Evolutionary conservation across 768 basidiomycete genomes (phyloP).

Genomic region (Kwoniella dejecticola): DNA sequence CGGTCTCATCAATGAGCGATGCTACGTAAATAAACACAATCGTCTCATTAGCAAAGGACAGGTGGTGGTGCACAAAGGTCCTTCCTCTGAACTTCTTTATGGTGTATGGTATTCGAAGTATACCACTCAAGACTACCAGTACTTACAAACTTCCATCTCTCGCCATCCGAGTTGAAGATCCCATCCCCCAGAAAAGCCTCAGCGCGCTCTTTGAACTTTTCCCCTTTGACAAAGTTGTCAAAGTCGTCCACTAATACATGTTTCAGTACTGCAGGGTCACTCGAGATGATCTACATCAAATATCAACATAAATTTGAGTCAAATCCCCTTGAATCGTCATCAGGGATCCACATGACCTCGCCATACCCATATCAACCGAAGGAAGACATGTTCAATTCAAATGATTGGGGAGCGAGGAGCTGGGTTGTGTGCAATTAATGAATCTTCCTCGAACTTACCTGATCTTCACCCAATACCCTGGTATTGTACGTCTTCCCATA

Average conservation of each 20-base stretch:
- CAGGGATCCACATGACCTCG: too few relatives aligned
- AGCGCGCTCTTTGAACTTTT: conserved; percentile 42
- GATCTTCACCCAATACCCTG: conserved; percentile 48
- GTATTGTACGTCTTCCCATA: conserved; percentile 50
- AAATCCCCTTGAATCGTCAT: too few relatives aligned
- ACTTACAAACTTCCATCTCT: conserved; percentile 48
- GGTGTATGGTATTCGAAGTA: too few relatives aligned
- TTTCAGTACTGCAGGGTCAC: conserved; percentile 39
- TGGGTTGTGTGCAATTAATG: too few relatives aligned
- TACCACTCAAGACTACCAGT: too few relatives aligned
- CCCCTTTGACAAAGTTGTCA: conserved; percentile 49
- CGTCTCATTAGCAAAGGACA: neutral
- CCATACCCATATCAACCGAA: too few relatives aligned
- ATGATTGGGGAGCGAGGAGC: too few relatives aligned
- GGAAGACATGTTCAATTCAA: too few relatives aligned
- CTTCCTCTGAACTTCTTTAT: neutral
- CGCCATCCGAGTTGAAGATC: conserved; percentile 54
- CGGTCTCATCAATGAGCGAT: conserved; percentile 46
- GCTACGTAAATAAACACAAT: conserved; percentile 24
- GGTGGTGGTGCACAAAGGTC: too few relatives aligned
- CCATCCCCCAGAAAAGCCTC: conserved; percentile 52
- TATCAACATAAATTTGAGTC: neutral
- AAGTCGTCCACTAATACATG: conserved; percentile 44
- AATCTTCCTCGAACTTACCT: too few relatives aligned
- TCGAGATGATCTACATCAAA: conserved; percentile 36